Conservation (phyloP, 306 rosid genomes). For the Acacia confusa region DNA sequence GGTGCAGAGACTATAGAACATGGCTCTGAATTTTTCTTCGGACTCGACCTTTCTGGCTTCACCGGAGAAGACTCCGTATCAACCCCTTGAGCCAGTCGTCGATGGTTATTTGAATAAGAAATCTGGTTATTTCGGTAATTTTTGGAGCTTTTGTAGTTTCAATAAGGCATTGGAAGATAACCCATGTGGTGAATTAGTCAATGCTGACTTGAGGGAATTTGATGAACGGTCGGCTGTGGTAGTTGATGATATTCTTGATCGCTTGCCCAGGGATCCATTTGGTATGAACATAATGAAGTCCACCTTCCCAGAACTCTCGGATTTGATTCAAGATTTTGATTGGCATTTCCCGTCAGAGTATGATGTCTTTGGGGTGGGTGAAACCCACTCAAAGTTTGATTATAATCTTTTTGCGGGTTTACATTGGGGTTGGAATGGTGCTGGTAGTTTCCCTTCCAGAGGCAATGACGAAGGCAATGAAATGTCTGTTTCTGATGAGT, state of each 20-base stretch:
- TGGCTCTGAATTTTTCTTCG: conserved; percentile 40
- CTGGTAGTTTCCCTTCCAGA: conserved; percentile 35
- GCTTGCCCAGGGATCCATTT: conserved; percentile 71
- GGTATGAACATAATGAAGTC: conserved; percentile 53
- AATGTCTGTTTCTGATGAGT: conserved; percentile 34
- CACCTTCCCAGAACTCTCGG: conserved; percentile 48
- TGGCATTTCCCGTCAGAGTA: conserved; percentile 32
- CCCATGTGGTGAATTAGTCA: conserved; percentile 18
- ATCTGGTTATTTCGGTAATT: conserved; percentile 13
- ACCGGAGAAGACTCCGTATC: conserved; percentile 25
- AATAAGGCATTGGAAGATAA: conserved; percentile 27
- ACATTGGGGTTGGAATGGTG: conserved; percentile 49
- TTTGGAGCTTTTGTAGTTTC: conserved; percentile 27
- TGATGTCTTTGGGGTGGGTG: conserved; percentile 39
- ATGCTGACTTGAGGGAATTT: conserved; percentile 30
- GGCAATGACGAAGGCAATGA: conserved; percentile 25
- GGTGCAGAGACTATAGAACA: background rate
- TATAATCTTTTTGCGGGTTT: conserved; percentile 41
- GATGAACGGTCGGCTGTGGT: conserved; percentile 24
- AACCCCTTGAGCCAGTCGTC: conserved; percentile 32
- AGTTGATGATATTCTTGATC: conserved; percentile 53
- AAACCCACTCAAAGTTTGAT: conserved; percentile 29
- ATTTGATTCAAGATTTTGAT: conserved; percentile 49
- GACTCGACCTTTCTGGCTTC: conserved; percentile 24
- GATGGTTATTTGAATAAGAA: conserved; percentile 28